Percentiles rank a stretch among this genome's conserved stretches.
phyloP scores from a whole-genome alignment of 768 basidiomycete genomes.

The Cystoderma amianthinum region DNA sequence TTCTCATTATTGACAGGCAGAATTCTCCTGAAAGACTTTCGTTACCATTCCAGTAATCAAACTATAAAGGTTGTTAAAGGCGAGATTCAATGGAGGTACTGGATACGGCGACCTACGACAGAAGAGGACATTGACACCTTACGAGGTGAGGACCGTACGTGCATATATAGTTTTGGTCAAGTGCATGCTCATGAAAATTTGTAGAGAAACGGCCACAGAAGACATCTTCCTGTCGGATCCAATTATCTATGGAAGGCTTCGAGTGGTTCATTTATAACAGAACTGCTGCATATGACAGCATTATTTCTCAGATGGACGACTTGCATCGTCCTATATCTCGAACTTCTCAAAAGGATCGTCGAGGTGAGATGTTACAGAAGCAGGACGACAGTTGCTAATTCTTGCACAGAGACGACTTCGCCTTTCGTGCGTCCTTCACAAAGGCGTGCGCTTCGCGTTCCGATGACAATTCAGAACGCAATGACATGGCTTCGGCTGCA shows the following conservation, averaged over 20 bases:
- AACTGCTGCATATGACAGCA: constrained; percentile 83
- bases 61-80: constrained; percentile 79
- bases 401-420: constrained; percentile 15
- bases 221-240: constrained; percentile 70
- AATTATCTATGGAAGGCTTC: constrained; percentile 73
- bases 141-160: constrained; percentile 50
- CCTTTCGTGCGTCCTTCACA: constrained; percentile 23
- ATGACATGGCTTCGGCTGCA: constrained; percentile 50
- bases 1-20: constrained; percentile 84
- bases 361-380: constrained; percentile 22
- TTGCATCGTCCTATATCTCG: constrained; percentile 25
- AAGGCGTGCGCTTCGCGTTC: constrained; percentile 22
- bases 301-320: constrained; percentile 67
- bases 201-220: constrained; percentile 25
- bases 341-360: constrained; percentile 30
- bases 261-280: constrained; percentile 94
- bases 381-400: background rate
- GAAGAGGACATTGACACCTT: constrained; percentile 56
- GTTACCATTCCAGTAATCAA: constrained; percentile 91
- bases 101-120: constrained; percentile 77
- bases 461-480: constrained; percentile 28
- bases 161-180: background rate
- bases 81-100: constrained; percentile 90
- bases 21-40: constrained; percentile 81
- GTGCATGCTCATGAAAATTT: constrained; percentile 5